A percentile compares a stretch with the other conserved stretches of the same genome.
Conservation (phyloP, 225 moss, liverwort and hornwort genomes). For the Thuidium tamariscinum region DNA sequence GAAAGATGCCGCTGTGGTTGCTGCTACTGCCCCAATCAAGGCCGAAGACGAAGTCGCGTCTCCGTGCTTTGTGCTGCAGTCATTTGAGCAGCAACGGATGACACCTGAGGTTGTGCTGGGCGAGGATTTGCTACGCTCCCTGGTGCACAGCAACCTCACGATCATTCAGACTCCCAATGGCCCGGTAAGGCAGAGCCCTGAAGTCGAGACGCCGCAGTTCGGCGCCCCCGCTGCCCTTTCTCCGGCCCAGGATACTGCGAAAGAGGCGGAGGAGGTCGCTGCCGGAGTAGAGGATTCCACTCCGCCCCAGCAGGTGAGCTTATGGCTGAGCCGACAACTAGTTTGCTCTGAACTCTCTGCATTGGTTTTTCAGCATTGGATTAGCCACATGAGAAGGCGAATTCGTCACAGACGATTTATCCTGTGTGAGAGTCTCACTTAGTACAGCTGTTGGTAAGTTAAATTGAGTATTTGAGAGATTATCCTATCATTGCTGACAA, state of each 20-base stretch:
- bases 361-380: too few species aligned
- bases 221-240: neutral
- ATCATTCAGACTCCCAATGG: conserved; percentile 9
- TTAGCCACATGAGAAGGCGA: too few species aligned
- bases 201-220: conserved; percentile 24
- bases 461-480: neutral
- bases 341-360: too few species aligned
- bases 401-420: neutral
- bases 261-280: neutral
- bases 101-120: neutral
- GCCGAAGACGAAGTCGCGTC: neutral
- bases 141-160: conserved; percentile 3
- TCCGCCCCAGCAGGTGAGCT: neutral
- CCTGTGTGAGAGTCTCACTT: neutral
- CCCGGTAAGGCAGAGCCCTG: neutral
- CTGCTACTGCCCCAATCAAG: neutral
- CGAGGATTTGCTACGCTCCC: conserved; percentile 28
- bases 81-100: neutral
- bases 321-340: too few species aligned
- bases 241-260: neutral
- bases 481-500: neutral
- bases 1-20: neutral
- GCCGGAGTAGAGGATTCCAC: neutral
- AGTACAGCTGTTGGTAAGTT: neutral
- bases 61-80: neutral